phyloP scores from a whole-genome alignment of 2,329 filamentous ascomycete genomes.

The Aurifilum marmelostoma region DNA sequence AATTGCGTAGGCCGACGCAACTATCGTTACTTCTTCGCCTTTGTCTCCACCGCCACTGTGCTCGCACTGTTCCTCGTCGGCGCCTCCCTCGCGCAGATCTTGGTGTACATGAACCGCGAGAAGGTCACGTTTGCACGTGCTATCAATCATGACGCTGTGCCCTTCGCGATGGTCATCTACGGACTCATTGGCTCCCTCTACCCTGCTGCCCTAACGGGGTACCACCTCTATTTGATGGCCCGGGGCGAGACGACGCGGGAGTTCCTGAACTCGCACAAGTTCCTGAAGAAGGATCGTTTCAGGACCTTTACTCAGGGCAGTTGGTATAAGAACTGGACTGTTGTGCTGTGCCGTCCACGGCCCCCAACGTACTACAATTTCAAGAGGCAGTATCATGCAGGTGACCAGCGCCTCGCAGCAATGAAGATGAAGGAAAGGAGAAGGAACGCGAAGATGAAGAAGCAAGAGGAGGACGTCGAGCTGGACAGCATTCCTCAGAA shows the following conservation, averaged over 20 bases:
- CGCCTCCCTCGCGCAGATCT: conserved; percentile 78
- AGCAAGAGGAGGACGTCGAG: conserved; percentile 61
- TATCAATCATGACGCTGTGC: conserved; percentile 72
- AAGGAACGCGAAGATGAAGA: conserved; percentile 40
- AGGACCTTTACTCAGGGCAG: conserved; percentile 83
- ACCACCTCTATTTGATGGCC: conserved; percentile 89
- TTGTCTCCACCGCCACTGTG: conserved; percentile 78
- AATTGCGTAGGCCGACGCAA: conserved; percentile 97
- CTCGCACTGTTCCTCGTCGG: conserved; percentile 76
- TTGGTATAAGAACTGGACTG: conserved; percentile 75
- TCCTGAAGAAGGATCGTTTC: conserved; percentile 87
- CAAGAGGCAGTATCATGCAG: conserved; percentile 74
- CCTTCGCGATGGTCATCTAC: conserved; percentile 89
- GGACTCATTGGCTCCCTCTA: conserved; percentile 76
- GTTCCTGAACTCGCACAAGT: conserved; percentile 95
- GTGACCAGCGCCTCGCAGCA: conserved; percentile 79
- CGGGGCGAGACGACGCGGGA: conserved; percentile 94
- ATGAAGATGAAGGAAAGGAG: conserved; percentile 45
- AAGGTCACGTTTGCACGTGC: conserved; percentile 68
- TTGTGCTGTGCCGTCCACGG: conserved; percentile 80
- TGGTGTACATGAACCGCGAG: conserved; percentile 69
- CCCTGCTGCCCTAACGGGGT: conserved; percentile 79
- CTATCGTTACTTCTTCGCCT: conserved; percentile 96
- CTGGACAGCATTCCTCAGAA: conserved; percentile 66
- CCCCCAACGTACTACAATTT: conserved; percentile 89